Percentiles rank a stretch among this genome's conserved stretches.
These are phyloP conservation scores for Trichoderma pleuroti DNA, from an alignment of 2,329 filamentous ascomycete species.

Conservation along the genomic window DNA sequence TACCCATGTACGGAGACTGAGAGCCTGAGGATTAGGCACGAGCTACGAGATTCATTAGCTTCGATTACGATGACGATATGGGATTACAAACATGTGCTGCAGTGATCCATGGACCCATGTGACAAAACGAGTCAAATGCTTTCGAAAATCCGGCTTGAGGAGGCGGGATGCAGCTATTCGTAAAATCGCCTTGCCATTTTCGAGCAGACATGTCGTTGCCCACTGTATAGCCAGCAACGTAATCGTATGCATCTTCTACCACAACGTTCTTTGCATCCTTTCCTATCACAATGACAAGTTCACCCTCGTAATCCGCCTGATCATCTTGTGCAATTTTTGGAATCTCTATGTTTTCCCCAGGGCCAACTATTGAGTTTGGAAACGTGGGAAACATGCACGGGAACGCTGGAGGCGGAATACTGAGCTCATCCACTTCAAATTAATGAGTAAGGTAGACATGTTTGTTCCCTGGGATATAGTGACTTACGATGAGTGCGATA, in stretches of 20 bases:
- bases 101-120: neutral
- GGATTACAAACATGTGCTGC: neutral
- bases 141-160: neutral
- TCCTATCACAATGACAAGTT: neutral
- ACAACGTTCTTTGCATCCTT: neutral
- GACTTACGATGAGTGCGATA: neutral
- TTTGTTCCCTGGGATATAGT: neutral
- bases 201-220: constrained; percentile 1
- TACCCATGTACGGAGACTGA: neutral
- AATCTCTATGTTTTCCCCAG: neutral
- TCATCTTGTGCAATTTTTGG: neutral
- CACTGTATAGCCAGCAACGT: neutral
- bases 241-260: neutral
- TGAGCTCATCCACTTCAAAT: neutral
- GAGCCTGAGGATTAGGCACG: neutral
- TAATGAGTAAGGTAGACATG: neutral
- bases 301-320: neutral
- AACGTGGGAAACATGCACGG: neutral
- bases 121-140: neutral
- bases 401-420: neutral
- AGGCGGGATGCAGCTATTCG: neutral
- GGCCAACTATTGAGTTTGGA: neutral
- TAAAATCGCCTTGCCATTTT: neutral
- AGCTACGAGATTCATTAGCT: neutral
- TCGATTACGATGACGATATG: neutral